phyloP scores from a whole-genome alignment of 1,284 basidiomycete genomes.

The Omphalotus olearius region DNA sequence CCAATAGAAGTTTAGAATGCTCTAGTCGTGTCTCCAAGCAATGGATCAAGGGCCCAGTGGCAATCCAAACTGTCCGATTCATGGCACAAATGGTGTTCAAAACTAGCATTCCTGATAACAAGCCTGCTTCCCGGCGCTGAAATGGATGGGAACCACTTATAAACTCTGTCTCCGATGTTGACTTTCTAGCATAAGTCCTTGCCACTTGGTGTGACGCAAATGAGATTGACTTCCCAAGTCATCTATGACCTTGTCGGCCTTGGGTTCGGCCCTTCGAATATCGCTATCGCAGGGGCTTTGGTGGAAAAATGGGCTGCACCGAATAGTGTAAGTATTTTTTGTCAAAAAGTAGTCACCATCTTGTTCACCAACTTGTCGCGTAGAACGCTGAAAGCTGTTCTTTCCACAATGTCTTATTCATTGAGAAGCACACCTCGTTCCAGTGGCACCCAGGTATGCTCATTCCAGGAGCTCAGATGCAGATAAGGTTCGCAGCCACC shows the following conservation, averaged over 20 bases:
- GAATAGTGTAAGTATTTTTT: constrained; percentile 1
- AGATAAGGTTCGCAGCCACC: constrained; percentile 41
- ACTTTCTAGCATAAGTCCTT: no score
- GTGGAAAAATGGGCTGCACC: constrained; percentile 30
- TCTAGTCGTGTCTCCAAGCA: no score
- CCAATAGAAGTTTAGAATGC: no score
- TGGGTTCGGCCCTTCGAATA: constrained; percentile 59
- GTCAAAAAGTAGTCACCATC: background rate
- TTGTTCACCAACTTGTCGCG: background rate
- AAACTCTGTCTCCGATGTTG: no score
- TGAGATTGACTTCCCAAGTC: background rate
- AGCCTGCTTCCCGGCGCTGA: no score
- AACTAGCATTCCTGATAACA: no score
- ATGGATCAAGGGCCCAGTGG: no score
- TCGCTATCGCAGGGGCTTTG: constrained; percentile 54
- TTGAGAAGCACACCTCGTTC: constrained; percentile 47
- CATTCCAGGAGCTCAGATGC: constrained; percentile 53
- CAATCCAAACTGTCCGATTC: no score
- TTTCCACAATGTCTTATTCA: constrained; percentile 41
- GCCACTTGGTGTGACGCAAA: background rate
- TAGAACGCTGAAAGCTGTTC: constrained; percentile 11
- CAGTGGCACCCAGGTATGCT: constrained; percentile 60
- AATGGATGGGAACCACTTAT: no score
- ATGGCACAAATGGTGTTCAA: no score
- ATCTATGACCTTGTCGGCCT: constrained; percentile 48